Evolutionary conservation across 768 basidiomycete species (phyloP).

Genomic region (Calocera cornea): DNA sequence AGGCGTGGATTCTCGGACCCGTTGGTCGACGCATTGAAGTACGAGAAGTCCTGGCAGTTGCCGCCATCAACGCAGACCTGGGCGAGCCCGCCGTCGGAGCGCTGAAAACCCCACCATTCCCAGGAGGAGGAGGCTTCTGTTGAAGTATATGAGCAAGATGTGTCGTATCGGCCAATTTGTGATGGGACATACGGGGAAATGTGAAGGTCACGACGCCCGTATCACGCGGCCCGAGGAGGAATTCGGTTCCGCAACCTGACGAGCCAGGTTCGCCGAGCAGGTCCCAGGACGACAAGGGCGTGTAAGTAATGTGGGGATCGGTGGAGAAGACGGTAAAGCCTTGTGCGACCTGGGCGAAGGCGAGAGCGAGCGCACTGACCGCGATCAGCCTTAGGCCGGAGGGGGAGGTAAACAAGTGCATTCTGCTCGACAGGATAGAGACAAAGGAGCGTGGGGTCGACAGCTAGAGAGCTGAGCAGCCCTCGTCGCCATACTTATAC

Average conservation of each 20-base stretch:
- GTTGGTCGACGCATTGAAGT: background rate
- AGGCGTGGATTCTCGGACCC: background rate
- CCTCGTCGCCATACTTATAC: too few species aligned
- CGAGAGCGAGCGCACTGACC: background rate
- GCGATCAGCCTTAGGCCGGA: background rate
- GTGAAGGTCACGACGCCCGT: background rate
- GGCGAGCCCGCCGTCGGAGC: constrained; percentile 7
- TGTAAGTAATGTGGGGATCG: background rate
- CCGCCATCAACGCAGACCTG: constrained; percentile 5
- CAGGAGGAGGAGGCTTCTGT: background rate
- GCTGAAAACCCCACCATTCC: constrained; percentile 10
- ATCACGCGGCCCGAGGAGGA: background rate
- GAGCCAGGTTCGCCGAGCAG: constrained; percentile 1
- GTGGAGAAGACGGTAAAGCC: background rate
- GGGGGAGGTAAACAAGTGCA: background rate
- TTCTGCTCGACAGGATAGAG: background rate
- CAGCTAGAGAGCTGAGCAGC: too few species aligned
- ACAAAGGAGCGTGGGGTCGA: too few species aligned
- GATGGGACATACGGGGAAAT: constrained; percentile 3
- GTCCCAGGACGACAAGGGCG: background rate
- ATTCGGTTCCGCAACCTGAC: background rate
- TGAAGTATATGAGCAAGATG: background rate
- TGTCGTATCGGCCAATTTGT: background rate
- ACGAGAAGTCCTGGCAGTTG: background rate
- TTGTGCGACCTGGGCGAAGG: background rate